phyloP scores from a whole-genome alignment of 2,329 filamentous ascomycete genomes.

The Botrytis hyacinthi region DNA sequence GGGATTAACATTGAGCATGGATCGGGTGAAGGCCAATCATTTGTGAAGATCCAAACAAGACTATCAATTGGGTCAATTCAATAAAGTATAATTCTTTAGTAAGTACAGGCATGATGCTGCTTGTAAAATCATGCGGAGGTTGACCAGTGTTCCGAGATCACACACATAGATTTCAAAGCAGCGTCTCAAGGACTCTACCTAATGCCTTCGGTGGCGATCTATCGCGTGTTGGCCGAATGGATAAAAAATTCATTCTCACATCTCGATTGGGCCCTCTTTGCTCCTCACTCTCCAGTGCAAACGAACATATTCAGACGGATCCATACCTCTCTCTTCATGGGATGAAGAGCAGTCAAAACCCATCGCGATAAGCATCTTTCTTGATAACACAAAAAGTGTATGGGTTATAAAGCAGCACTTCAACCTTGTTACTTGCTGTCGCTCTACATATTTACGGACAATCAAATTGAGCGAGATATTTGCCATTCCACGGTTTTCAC shows the following conservation, averaged over 20 bases:
- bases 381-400: neutral
- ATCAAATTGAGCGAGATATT: neutral
- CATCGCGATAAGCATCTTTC: neutral
- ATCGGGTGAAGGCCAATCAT: neutral
- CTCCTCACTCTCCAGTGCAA: neutral
- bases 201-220: neutral
- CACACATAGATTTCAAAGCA: neutral
- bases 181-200: neutral
- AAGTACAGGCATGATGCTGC: slow-evolving; percentile 3
- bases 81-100: neutral
- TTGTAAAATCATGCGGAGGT: neutral
- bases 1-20: neutral
- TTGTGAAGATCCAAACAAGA: neutral
- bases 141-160: neutral
- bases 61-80: neutral
- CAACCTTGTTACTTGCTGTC: neutral
- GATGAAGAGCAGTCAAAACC: neutral
- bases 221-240: neutral
- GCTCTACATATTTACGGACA: neutral
- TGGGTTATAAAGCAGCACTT: neutral
- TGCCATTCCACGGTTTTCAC: neutral
- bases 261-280: neutral
- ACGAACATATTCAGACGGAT: neutral
- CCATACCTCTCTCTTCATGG: neutral
- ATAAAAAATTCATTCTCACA: neutral